Evolutionary conservation across 345 rosid genomes (phyloP).

Genomic region (Cardamine chenopodiifolia): DNA sequence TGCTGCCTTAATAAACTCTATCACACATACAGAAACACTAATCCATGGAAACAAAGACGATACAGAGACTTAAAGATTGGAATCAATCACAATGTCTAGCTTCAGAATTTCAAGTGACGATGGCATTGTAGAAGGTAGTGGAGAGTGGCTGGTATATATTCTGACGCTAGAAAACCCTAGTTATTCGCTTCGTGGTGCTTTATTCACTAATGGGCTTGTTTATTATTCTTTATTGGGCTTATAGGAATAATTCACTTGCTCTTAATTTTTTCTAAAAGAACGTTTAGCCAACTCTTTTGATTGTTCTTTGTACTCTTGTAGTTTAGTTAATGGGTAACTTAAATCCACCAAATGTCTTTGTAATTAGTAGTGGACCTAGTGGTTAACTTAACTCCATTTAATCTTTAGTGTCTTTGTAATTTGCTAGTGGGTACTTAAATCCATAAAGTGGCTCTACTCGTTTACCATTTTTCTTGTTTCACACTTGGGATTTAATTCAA

Average conservation of each 20-base stretch:
- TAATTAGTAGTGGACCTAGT: background rate
- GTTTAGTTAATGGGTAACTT: background rate
- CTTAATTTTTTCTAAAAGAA: background rate
- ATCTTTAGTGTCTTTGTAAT: background rate
- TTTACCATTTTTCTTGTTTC: background rate
- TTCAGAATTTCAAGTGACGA: background rate
- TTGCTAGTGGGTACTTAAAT: background rate
- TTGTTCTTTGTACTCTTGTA: background rate
- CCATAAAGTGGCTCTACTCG: background rate
- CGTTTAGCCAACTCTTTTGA: background rate
- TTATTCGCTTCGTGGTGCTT: background rate
- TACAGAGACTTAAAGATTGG: too few species aligned
- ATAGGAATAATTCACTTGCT: background rate
- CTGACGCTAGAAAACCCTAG: slow-evolving; percentile 25
- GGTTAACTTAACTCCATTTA: too few species aligned
- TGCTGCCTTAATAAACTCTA: slow-evolving; percentile 21
- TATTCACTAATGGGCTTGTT: background rate
- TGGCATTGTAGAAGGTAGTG: background rate
- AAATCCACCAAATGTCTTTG: background rate
- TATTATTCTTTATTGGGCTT: background rate
- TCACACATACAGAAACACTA: background rate
- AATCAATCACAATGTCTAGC: background rate
- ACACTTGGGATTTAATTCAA: too few species aligned
- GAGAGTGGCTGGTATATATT: background rate
- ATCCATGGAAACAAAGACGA: background rate